Conservation (phyloP, 768 basidiomycete species). For the Amyloporia xantha region DNA sequence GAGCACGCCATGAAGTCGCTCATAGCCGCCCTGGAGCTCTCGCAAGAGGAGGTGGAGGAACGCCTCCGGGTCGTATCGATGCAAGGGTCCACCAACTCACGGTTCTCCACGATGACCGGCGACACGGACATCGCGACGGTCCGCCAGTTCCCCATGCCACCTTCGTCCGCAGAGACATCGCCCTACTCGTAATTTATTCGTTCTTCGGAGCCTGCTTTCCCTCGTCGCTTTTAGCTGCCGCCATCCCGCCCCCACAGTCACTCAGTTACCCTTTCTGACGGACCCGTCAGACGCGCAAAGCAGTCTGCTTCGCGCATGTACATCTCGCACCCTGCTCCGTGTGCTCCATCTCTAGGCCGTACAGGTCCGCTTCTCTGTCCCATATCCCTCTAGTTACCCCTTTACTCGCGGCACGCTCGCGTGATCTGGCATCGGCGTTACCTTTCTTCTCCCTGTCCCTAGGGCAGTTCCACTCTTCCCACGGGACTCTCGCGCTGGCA, state of each 20-base stretch:
- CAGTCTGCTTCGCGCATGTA: too few relatives aligned
- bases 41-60: conserved; percentile 39
- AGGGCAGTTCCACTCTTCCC: not conserved
- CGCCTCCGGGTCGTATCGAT: conserved; percentile 52
- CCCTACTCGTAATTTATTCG: not conserved
- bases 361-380: not conserved
- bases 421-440: conserved; percentile 5
- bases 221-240: not conserved
- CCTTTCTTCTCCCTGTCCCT: not conserved
- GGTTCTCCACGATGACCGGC: conserved; percentile 17
- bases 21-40: conserved; percentile 56
- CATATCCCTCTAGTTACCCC: not conserved
- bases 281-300: too few relatives aligned
- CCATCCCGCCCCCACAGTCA: too few relatives aligned
- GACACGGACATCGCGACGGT: conserved; percentile 16
- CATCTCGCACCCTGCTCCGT: not conserved
- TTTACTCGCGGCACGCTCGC: not conserved
- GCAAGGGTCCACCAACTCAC: conserved; percentile 36
- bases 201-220: not conserved
- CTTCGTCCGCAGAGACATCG: conserved; percentile 1
- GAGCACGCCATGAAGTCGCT: conserved; percentile 57
- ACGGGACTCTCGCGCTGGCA: not conserved
- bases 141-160: conserved; percentile 17
- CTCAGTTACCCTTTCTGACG: too few relatives aligned
- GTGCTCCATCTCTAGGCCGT: not conserved